Conservation (phyloP, 169 alveolate species). For the Cryptosporidium parvum region DNA sequence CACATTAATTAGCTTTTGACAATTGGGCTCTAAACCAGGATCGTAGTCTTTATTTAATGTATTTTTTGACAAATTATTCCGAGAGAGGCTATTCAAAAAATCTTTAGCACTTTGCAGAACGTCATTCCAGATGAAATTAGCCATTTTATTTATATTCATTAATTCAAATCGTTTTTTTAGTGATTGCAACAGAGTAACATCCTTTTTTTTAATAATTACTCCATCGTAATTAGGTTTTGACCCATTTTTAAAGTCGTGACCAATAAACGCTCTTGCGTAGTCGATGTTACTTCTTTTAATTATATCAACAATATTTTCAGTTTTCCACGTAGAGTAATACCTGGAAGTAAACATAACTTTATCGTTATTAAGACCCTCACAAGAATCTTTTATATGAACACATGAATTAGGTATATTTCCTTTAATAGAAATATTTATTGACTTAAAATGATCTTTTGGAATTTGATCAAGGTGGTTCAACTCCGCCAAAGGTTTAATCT, state of each 20-base stretch:
- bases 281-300: constrained; percentile 21
- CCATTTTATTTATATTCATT: constrained; percentile 39
- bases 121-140: constrained; percentile 58
- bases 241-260: constrained; percentile 18
- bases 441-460: constrained; percentile 14
- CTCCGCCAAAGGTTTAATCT: constrained; percentile 37
- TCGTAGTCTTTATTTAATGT: not conserved
- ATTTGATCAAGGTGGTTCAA: constrained; percentile 26
- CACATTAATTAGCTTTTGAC: not conserved
- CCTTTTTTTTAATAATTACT: constrained; percentile 22
- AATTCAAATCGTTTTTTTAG: constrained; percentile 19
- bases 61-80: not conserved
- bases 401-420: constrained; percentile 49
- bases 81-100: not conserved
- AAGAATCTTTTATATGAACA: constrained; percentile 37
- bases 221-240: constrained; percentile 67
- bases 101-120: constrained; percentile 4
- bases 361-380: not conserved
- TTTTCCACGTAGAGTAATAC: constrained; percentile 30
- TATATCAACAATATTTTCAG: constrained; percentile 19
- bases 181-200: not conserved
- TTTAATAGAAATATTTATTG: constrained; percentile 29
- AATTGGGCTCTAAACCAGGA: not conserved
- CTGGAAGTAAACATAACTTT: constrained; percentile 8
- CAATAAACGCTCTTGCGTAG: constrained; percentile 56